Conservation (phyloP, 148 eudicot genomes). For the Heliosperma pusillum region DNA sequence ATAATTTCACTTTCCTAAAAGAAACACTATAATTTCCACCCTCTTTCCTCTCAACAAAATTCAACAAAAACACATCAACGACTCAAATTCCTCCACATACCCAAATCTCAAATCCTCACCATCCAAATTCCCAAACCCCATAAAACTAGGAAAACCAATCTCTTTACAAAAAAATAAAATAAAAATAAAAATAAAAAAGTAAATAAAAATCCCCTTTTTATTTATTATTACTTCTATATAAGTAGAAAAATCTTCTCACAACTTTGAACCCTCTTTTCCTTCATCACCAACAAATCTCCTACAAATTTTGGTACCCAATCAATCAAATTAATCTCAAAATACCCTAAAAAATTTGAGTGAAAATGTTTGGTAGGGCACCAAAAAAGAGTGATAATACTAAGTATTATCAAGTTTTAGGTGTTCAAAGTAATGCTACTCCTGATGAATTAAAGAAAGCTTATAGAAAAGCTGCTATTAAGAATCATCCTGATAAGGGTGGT, state of each 20-base stretch:
- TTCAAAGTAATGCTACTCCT: constrained; percentile 40
- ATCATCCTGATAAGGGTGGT: constrained; percentile 77
- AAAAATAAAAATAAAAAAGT: too few species aligned
- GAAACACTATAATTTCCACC: neutral
- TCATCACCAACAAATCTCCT: neutral
- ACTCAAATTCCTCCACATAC: neutral
- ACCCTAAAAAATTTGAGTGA: neutral
- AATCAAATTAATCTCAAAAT: too few species aligned
- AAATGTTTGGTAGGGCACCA: constrained; percentile 49
- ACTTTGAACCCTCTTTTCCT: neutral
- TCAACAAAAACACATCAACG: neutral
- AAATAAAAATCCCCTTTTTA: neutral
- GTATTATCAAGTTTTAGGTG: constrained; percentile 53
- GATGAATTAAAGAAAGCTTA: constrained; percentile 68
- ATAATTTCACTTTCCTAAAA: too few species aligned
- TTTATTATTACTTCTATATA: too few species aligned
- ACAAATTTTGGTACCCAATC: neutral
- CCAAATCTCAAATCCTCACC: neutral
- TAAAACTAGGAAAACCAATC: neutral
- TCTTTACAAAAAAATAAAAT: too few species aligned
- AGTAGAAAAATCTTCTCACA: neutral
- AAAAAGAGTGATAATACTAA: constrained; percentile 56
- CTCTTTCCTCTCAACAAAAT: neutral
- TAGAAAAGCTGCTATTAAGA: constrained; percentile 56
- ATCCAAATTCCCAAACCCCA: neutral